Conservation (phyloP, 176 grass and related monocot species). For the Alloteropsis semialata region DNA sequence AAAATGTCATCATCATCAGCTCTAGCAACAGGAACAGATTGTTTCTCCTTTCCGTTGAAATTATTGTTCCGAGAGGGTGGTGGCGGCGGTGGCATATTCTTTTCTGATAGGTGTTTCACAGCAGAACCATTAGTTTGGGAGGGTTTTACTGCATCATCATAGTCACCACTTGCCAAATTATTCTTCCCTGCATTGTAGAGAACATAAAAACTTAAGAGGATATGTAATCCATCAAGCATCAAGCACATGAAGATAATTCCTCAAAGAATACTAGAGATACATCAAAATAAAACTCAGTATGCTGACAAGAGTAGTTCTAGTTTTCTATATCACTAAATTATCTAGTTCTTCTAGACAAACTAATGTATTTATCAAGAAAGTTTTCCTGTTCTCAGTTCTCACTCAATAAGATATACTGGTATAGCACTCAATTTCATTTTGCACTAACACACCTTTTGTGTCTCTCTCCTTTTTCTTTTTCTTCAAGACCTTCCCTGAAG, state of each 20-base stretch:
- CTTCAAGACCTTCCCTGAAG: slow-evolving; percentile 97
- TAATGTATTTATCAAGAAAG: background rate
- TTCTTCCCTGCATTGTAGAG: slow-evolving; percentile 47
- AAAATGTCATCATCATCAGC: slow-evolving; percentile 86
- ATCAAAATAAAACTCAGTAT: background rate
- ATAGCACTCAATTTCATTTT: background rate
- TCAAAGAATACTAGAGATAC: background rate
- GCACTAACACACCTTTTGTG: slow-evolving; percentile 52
- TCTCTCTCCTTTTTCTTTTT: slow-evolving; percentile 99
- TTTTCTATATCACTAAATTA: background rate
- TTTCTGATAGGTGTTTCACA: slow-evolving; percentile 50
- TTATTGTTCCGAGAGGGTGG: slow-evolving; percentile 40
- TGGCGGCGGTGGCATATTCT: slow-evolving; percentile 57
- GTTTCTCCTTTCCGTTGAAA: slow-evolving; percentile 51
- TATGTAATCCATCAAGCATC: background rate
- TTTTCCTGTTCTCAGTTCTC: slow-evolving; percentile 1
- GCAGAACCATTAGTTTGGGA: slow-evolving; percentile 45
- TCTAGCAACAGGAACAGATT: slow-evolving; percentile 41
- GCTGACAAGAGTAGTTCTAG: background rate
- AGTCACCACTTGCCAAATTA: slow-evolving; percentile 51
- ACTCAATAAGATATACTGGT: background rate
- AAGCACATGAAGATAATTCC: background rate
- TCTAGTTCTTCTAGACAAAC: background rate
- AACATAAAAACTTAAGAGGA: background rate
- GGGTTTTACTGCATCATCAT: slow-evolving; percentile 61